Percentiles rank a stretch among this genome's conserved stretches.
phyloP scores from a whole-genome alignment of 345 rosid species.

The Gossypium stocksii region DNA sequence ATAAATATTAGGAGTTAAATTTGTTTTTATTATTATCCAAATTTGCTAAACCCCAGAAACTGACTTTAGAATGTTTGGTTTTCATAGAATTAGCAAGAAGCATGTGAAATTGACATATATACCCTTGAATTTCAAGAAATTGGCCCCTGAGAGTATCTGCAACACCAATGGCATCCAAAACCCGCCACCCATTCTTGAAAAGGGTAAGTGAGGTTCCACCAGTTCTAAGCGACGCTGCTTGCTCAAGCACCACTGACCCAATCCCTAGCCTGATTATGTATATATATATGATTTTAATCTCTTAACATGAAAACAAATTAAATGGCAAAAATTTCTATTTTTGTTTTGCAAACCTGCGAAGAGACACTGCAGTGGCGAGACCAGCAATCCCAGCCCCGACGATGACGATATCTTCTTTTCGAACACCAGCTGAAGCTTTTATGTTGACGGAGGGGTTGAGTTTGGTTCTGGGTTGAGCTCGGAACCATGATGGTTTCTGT shows the following conservation, averaged over 20 bases:
- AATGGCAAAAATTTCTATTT: neutral
- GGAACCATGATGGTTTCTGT: constrained; percentile 18
- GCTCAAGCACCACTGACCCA: constrained; percentile 79
- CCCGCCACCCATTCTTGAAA: constrained; percentile 95
- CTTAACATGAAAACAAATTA: neutral
- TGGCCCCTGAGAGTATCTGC: constrained; percentile 70
- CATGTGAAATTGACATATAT: constrained; percentile 13
- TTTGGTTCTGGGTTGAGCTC: constrained; percentile 27
- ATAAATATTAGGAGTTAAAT: too few species aligned
- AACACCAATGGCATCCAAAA: constrained; percentile 78
- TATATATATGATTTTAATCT: neutral
- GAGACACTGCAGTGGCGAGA: constrained; percentile 84
- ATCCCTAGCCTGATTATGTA: constrained; percentile 49
- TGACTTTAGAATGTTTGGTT: neutral
- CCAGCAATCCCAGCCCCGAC: constrained; percentile 92
- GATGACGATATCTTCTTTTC: constrained; percentile 56
- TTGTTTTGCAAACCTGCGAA: constrained; percentile 42
- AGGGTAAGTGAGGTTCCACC: constrained; percentile 88
- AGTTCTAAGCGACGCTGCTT: constrained; percentile 78
- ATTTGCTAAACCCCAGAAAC: too few species aligned
- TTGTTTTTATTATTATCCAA: too few species aligned
- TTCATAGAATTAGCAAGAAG: neutral
- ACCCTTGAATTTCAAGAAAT: constrained; percentile 87
- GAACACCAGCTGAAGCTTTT: constrained; percentile 29
- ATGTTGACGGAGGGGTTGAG: constrained; percentile 14